phyloP scores from a whole-genome alignment of 192 early-diverging fungal species.

The Backusella morwellensis region DNA sequence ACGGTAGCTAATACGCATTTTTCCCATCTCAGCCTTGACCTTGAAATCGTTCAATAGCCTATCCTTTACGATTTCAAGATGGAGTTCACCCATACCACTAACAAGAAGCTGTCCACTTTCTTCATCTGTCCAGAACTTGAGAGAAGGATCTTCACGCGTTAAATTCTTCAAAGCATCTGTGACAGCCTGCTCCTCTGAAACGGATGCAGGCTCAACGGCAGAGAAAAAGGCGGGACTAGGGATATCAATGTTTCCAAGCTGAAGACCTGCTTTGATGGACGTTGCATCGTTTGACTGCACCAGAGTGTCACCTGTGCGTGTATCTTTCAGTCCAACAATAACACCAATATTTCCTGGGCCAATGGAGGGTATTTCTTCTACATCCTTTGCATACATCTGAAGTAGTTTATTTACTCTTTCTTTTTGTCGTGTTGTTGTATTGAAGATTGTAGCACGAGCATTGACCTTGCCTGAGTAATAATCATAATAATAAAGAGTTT shows the following conservation, averaged over 20 bases:
- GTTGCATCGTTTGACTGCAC: conserved; percentile 53
- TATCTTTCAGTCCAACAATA: conserved; percentile 78
- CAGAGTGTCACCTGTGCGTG: conserved; percentile 84
- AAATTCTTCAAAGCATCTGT: conserved; percentile 70
- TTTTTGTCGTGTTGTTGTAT: conserved; percentile 60
- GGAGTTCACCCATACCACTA: conserved; percentile 94
- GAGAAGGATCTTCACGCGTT: conserved; percentile 84
- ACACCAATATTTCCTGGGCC: conserved; percentile 83
- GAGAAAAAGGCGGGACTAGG: conserved; percentile 89
- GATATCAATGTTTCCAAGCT: conserved; percentile 73
- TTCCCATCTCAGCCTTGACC: conserved; percentile 78
- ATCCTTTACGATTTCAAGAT: conserved; percentile 87
- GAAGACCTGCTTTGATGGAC: conserved; percentile 40
- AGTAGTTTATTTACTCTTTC: conserved; percentile 83
- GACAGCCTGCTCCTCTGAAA: conserved; percentile 73
- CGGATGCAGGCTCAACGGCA: conserved; percentile 72
- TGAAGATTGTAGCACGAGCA: conserved; percentile 66
- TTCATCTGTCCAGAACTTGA: conserved; percentile 66
- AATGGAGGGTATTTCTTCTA: conserved; percentile 77
- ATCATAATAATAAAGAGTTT: not conserved
- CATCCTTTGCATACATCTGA: conserved; percentile 90
- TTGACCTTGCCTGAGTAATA: conserved; percentile 52
- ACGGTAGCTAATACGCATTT: conserved; percentile 84
- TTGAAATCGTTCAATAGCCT: conserved; percentile 79
- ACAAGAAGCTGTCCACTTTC: conserved; percentile 89